Evolutionary conservation across 2,329 filamentous ascomycete species (phyloP).

Genomic region (Diaporthe caulivora): DNA sequence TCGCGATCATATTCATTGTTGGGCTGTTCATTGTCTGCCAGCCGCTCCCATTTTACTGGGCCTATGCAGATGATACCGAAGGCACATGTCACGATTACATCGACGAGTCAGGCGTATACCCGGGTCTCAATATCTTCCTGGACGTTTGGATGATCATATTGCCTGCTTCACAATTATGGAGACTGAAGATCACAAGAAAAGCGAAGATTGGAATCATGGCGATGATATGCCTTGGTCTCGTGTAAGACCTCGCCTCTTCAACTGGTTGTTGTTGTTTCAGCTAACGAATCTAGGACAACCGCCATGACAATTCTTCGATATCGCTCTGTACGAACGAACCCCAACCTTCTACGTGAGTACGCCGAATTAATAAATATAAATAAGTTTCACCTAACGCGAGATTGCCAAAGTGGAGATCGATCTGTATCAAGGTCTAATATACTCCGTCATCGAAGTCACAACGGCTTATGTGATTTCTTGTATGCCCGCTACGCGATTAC

Average conservation of each 20-base stretch:
- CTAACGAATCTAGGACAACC: neutral
- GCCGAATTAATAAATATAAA: too few relatives aligned
- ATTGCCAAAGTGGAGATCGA: neutral
- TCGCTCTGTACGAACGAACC: neutral
- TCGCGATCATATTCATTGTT: constrained; percentile 14
- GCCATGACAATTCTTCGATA: constrained; percentile 2
- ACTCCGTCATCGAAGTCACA: constrained; percentile 2
- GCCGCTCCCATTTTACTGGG: constrained; percentile 4
- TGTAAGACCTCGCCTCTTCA: neutral
- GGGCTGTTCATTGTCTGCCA: neutral
- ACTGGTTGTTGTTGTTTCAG: fast-evolving
- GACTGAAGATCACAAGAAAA: neutral
- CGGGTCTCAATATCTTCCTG: neutral
- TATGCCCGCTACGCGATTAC: neutral
- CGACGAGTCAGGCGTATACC: constrained; percentile 6
- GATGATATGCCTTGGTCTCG: constrained; percentile 11
- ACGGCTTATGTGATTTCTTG: constrained; percentile 13
- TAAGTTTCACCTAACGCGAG: neutral
- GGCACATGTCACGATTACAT: constrained; percentile 16
- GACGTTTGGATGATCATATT: constrained; percentile 13
- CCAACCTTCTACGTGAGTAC: neutral
- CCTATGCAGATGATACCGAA: neutral
- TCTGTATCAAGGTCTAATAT: neutral
- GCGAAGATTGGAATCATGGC: neutral
- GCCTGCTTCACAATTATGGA: constrained; percentile 10